phyloP scores from a whole-genome alignment of 768 basidiomycete species.

The Strobilomyces confusus region DNA sequence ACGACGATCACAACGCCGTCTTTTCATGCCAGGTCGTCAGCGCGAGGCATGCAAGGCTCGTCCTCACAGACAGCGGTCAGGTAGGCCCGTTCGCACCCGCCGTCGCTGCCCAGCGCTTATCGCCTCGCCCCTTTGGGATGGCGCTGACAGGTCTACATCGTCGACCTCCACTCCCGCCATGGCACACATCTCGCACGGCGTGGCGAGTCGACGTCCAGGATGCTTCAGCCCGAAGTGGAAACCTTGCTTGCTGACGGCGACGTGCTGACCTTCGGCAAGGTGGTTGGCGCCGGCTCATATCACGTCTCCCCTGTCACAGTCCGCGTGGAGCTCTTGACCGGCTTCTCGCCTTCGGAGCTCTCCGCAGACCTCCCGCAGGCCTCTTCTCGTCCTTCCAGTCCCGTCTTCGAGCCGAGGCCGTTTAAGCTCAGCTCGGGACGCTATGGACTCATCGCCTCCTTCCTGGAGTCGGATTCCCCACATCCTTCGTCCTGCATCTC shows the following conservation, averaged over 20 bases:
- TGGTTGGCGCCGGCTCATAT: constrained; percentile 59
- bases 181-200: constrained; percentile 64
- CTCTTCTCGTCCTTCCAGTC: constrained; percentile 29
- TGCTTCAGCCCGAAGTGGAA: constrained; percentile 52
- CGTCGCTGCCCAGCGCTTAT: constrained; percentile 17
- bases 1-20: constrained; percentile 48
- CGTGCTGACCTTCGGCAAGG: constrained; percentile 72
- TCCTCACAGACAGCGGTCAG: constrained; percentile 65
- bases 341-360: constrained; percentile 16
- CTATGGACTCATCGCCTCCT: constrained; percentile 50
- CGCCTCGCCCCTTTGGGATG: constrained; percentile 1
- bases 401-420: constrained; percentile 17
- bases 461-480: constrained; percentile 24
- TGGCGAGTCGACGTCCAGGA: constrained; percentile 45
- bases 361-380: constrained; percentile 7
- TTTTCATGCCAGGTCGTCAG: constrained; percentile 79
- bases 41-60: constrained; percentile 73
- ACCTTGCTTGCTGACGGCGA: constrained; percentile 63
- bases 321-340: constrained; percentile 49
- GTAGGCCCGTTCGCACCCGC: constrained; percentile 35
- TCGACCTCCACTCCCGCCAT: constrained; percentile 72
- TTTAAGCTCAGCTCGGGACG: constrained; percentile 49
- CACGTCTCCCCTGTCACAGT: constrained; percentile 61
- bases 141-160: constrained; percentile 54
- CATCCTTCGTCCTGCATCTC: constrained; percentile 40